phyloP scores from a whole-genome alignment of 2,329 filamentous ascomycete species.

The Epichloe sp. region DNA sequence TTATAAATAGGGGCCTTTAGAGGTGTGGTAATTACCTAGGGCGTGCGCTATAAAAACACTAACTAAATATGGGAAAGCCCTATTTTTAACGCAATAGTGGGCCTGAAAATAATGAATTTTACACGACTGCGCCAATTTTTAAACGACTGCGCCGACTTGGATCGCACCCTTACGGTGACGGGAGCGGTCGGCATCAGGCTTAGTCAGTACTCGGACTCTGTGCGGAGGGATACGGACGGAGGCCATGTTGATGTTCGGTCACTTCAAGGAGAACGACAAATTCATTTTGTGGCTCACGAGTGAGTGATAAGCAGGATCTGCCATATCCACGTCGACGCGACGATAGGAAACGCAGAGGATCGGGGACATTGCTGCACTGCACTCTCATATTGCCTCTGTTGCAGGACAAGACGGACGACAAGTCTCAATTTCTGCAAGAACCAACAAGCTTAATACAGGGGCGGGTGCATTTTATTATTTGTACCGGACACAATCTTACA shows the following conservation, averaged over 20 bases:
- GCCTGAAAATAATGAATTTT: too few relatives aligned
- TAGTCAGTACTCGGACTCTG: neutral
- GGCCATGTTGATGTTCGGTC: neutral
- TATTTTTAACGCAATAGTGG: too few relatives aligned
- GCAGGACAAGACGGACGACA: neutral
- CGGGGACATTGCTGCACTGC: neutral
- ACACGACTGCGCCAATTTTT: too few relatives aligned
- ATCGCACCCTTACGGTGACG: neutral
- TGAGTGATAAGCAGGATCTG: neutral
- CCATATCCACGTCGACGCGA: neutral
- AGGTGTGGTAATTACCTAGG: too few relatives aligned
- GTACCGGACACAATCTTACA: too few relatives aligned
- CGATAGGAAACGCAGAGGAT: neutral
- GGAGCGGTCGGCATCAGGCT: neutral
- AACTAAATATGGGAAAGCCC: too few relatives aligned
- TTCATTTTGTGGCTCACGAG: neutral
- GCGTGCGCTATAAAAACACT: too few relatives aligned
- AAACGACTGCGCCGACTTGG: too few relatives aligned
- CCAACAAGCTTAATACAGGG: neutral
- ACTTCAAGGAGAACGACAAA: neutral
- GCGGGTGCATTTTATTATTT: too few relatives aligned
- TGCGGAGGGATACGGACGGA: too few relatives aligned
- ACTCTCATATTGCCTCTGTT: neutral
- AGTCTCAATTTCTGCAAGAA: neutral
- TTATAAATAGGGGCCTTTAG: too few relatives aligned